A percentile compares a stretch with the other conserved stretches of the same genome.
Conservation (phyloP, 1,139 yeast species). For the Kluyveromyces marxianus region DNA sequence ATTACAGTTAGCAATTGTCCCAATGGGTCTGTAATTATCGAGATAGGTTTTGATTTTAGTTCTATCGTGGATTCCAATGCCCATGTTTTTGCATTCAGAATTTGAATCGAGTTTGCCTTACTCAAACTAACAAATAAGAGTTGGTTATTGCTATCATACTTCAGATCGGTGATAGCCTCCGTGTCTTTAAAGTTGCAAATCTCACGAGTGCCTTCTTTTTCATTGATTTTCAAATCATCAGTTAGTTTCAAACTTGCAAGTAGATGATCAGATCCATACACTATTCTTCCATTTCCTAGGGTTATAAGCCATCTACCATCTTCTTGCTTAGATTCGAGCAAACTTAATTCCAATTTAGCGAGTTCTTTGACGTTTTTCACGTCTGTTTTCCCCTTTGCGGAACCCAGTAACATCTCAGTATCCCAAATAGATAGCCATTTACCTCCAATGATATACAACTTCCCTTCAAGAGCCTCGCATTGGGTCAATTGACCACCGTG, state of each 20-base stretch:
- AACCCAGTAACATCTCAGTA: conserved; percentile 22
- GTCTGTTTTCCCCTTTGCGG: conserved; percentile 25
- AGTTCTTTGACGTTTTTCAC: conserved; percentile 15
- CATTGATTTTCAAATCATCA: neutral
- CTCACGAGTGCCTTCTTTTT: conserved; percentile 4
- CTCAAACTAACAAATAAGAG: conserved; percentile 20
- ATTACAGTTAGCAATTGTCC: conserved; percentile 24
- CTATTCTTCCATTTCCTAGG: conserved; percentile 13
- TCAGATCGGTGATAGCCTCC: conserved; percentile 26
- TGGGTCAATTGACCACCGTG: conserved; percentile 20
- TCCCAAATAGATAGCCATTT: conserved; percentile 36
- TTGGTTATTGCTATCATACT: conserved; percentile 15
- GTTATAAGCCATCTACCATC: conserved; percentile 16
- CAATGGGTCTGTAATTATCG: conserved; percentile 25
- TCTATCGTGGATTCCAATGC: conserved; percentile 14
- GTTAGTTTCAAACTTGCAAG: conserved; percentile 14
- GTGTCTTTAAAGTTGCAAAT: conserved; percentile 13
- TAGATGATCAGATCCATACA: conserved; percentile 22
- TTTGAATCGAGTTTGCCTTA: conserved; percentile 16
- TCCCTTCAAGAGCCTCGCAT: conserved; percentile 6
- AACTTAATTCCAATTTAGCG: conserved; percentile 10
- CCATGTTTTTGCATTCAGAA: conserved; percentile 13
- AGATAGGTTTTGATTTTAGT: conserved; percentile 21
- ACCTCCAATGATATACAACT: conserved; percentile 17
- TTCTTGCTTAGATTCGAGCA: conserved; percentile 3